Evolutionary conservation across 2,329 filamentous ascomycete genomes (phyloP), one percentile per base, ranked within the genome.

Genomic region (Cylindrodendrum hubeiense): DNA sequence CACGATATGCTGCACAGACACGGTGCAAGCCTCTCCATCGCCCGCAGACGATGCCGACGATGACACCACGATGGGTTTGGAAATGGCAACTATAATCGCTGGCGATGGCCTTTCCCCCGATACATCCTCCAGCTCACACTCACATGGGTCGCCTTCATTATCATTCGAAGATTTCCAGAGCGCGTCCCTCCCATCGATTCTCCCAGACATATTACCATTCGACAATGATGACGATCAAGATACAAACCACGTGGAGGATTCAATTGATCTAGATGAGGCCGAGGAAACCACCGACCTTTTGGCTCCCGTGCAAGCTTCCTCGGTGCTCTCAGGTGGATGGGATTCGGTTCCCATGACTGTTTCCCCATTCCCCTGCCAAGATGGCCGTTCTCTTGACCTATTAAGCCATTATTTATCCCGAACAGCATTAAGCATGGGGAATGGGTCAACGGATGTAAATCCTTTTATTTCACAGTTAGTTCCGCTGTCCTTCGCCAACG

Each of bases 351-450:
- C 52, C 19, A n/a, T 4, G n/a, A n/a, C 41, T n/a, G 13, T 49
- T 24, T 34, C 54, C 19, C 28, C 30, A 49, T 49, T 50, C 34
- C 55, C 43, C 10, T 22, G 28, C 44, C 43, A 39, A 43, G 55
- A 59, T 8, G n/a, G 30, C 8, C 19, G n/a, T 19, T 59, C 67
- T 61, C 75, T 77, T 75, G 79, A 79, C 44, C 72, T 82, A n/a
- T 69, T 81, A 7, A 78, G 76, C 55, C 76, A 80, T 61, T 82
- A 81, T 60, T 60, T 81, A 5, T 71, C 73, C 17, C 76, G 75
- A 1, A 81, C 79, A 2, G 77, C 79, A 6, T 73, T 75, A 19
- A 79, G 78, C 44, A 81, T 81, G 80, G 78, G 76, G 33, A 82
- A 82, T 57, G 79, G 79, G 0, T 79, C 80, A 1, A 81, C 78